phyloP scores from a whole-genome alignment of 1,284 basidiomycete genomes.

The Pisolithus thermaeus region DNA sequence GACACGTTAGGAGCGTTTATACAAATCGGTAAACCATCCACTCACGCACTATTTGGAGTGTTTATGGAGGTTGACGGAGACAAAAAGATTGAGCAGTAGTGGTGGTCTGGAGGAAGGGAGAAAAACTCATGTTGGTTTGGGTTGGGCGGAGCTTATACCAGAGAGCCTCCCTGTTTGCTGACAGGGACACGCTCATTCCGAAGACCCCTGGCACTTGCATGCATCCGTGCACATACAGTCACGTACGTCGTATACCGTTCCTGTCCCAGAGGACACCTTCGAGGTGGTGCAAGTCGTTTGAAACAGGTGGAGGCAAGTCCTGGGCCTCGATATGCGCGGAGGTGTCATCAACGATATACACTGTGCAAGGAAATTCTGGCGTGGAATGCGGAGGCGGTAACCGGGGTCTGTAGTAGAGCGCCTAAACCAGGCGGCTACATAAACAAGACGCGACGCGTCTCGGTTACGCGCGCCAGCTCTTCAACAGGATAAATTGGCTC shows the following conservation, averaged over 20 bases:
- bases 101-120: constrained; percentile 26
- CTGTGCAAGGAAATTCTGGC: no score
- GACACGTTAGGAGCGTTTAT: neutral
- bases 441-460: constrained; percentile 38
- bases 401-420: constrained; percentile 26
- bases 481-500: neutral
- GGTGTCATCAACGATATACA: no score
- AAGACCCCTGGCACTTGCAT: constrained; percentile 12
- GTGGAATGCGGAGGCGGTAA: constrained; percentile 19
- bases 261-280: no score
- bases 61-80: constrained; percentile 5
- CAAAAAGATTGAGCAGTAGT: constrained; percentile 9
- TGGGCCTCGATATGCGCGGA: no score
- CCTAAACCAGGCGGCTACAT: constrained; percentile 22
- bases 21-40: neutral
- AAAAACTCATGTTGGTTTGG: constrained; percentile 30
- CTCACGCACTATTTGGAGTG: constrained; percentile 11
- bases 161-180: constrained; percentile 8
- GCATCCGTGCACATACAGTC: no score
- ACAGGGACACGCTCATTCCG: constrained; percentile 5
- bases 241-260: no score
- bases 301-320: neutral
- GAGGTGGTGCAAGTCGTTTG: no score
- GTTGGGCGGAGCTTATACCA: constrained; percentile 32
- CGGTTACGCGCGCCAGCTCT: constrained; percentile 3